phyloP scores from a whole-genome alignment of 2,329 filamentous ascomycete species.

The Dothistroma pini region DNA sequence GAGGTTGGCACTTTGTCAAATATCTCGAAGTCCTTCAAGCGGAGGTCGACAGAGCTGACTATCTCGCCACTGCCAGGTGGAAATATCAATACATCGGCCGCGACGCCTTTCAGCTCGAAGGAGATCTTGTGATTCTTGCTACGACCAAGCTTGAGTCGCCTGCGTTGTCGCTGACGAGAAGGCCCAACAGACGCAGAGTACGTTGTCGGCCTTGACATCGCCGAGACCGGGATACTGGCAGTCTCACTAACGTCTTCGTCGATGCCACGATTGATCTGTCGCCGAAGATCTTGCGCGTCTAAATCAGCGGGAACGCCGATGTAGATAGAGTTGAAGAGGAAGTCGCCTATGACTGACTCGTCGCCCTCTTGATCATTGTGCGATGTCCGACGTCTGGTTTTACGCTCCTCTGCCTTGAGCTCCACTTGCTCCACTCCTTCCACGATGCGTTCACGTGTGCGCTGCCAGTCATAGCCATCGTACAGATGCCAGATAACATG shows the following conservation, averaged over 20 bases:
- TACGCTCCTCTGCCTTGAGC: constrained; percentile 71
- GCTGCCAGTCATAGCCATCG: constrained; percentile 95
- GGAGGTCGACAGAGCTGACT: constrained; percentile 80
- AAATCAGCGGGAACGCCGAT: constrained; percentile 81
- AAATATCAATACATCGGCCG: constrained; percentile 77
- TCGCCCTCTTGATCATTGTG: constrained; percentile 64
- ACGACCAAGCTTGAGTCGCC: constrained; percentile 67
- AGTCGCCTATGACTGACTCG: constrained; percentile 85
- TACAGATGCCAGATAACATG: constrained; percentile 97
- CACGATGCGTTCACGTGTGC: constrained; percentile 78
- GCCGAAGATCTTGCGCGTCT: constrained; percentile 75
- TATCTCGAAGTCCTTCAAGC: constrained; percentile 78
- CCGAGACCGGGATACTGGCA: constrained; percentile 76
- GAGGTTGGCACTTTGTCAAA: constrained; percentile 94
- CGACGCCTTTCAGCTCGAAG: constrained; percentile 83
- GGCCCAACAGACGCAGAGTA: constrained; percentile 30
- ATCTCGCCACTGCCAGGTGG: constrained; percentile 74
- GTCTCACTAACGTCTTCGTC: constrained; percentile 86
- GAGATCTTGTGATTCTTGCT: constrained; percentile 94
- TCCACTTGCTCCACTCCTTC: constrained; percentile 89
- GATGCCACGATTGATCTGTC: constrained; percentile 81
- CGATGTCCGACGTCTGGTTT: constrained; percentile 54
- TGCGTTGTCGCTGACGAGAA: constrained; percentile 24
- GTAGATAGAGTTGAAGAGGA: constrained; percentile 98
- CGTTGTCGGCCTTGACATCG: constrained; percentile 56